Evolutionary conservation across 441 rosid species (phyloP), one percentile per base, ranked within the genome.

Genomic region (Pelargonium exstipulatum): DNA sequence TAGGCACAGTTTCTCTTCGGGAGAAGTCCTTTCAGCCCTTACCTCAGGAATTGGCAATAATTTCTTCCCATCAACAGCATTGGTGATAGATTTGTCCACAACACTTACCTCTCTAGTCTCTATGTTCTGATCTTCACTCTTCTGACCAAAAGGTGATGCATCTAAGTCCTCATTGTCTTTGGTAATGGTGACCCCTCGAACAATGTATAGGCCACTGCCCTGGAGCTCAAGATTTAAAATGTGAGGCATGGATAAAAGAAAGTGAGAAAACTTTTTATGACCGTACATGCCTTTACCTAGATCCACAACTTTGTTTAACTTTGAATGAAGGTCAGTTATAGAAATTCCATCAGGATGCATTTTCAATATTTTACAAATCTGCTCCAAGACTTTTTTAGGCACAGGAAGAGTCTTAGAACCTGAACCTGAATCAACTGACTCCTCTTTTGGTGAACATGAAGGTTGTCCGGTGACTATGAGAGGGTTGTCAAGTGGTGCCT

Each of bases 401-500:
- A 86, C 83, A 5, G 81, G 73, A 80, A 62, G 65, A 65, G 78
- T 53, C 24, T 75, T 83, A 9, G 69, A 40, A 49, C 32, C 83
- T 9, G 82, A 72, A 81, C 62, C 67, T 64, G 80, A 55, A 14
- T 76, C 84, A 9, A 67, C 37, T 45, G 68, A 29, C 67, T 83
- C 87, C 24, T 40, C 35, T 32, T 18, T 77, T 48, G 55, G 76
- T 64, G 72, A 63, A 67, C 42, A 49, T 26, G 74, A 48, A 24
- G 80, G 57, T 58, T 74, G 79, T 70, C 80, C 85, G 40, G 51
- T 67, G 68, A 63, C 67, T 12, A 79, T 66, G 70, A 85, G 91
- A 0, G 96, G 96, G 65, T 94, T 88, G 72, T 83, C 84, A n/a
- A 90, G 85, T 71, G 89, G 83, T 43, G 73, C 84, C 77, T 72